These are phyloP conservation scores for Chrysoporthe cubensis DNA, from an alignment of 2,329 filamentous ascomycete genomes.

Conservation along the genomic window DNA sequence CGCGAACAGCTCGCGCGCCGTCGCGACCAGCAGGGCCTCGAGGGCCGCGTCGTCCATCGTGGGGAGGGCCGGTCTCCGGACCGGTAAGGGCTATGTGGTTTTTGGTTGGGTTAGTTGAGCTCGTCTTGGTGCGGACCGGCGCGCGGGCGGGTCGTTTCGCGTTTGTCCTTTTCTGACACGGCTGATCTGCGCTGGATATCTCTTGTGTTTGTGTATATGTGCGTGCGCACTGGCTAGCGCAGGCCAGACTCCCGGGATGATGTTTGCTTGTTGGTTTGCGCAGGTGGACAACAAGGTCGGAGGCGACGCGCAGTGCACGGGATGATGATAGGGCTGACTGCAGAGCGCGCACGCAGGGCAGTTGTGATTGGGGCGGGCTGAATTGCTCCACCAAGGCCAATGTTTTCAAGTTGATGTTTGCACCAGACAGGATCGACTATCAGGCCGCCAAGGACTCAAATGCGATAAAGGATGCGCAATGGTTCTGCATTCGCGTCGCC, in stretches of 20 bases:
- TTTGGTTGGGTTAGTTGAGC: background rate
- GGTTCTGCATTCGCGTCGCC: too few species aligned
- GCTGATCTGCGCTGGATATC: too few species aligned
- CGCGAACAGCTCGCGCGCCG: constrained; percentile 51
- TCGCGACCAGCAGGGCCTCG: constrained; percentile 50
- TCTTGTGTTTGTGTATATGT: too few species aligned
- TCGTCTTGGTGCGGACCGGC: background rate
- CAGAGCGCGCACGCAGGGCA: too few species aligned
- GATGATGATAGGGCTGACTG: background rate
- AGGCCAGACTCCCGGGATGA: too few species aligned
- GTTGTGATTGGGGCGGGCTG: background rate
- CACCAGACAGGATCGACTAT: too few species aligned
- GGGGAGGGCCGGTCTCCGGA: background rate
- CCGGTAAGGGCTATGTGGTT: background rate
- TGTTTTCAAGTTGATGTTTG: background rate
- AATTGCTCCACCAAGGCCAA: too few species aligned
- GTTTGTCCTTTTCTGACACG: too few species aligned
- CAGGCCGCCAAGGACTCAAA: too few species aligned
- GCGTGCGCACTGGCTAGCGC: too few species aligned
- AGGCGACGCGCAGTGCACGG: background rate
- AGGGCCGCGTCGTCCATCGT: constrained; percentile 39
- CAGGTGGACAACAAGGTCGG: background rate
- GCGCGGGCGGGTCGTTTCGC: too few species aligned
- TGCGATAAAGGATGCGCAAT: too few species aligned
- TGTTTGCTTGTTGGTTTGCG: background rate